Evolutionary conservation across 805 yeast species (phyloP), one percentile per base, ranked within the genome.

Genomic region (Suhomyces sp.): DNA sequence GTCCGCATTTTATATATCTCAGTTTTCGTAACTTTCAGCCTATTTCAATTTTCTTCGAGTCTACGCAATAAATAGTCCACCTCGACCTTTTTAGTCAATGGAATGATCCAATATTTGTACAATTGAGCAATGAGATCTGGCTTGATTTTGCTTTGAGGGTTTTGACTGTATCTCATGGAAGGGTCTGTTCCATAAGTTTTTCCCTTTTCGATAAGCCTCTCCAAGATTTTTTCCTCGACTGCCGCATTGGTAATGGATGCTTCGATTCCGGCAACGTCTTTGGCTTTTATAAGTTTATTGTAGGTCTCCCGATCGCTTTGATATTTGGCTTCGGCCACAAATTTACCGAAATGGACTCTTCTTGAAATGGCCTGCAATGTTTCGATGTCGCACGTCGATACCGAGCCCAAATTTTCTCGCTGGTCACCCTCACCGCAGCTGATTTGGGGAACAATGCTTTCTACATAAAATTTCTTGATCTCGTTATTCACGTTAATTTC

Each of bases 301-400:
- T 85, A 90, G 47, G 67, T 68, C 47, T 81, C 88, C 33, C 75
- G 78, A 54, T 92, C 94, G 24, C 76, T 72, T 60, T 78, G 84
- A 68, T 83, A 94, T 70, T 94, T 94, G 44, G 97, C 87, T 67
- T 94, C 99, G 4, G 99, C 99, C 8, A 94, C 99, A 76, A 93
- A 94, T 70, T 88, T 89, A 47, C 99, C 99, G 71, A 93, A 94
- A 71, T 94, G 99, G 59, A 94, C 89, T 65, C 99, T 80, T 62
- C 99, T 79, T 7, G 96, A 87, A 44, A 94, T 72, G 4, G 96
- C 86, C 68, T 94, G 97, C 58, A 94, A 77, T 58, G 87, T 83
- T 58, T 88, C 96, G 52, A 93, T 87, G 65, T 94, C 99, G 56
- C 89, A 77, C 39, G 83, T 74, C 3, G 96, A 85, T 39, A 94